phyloP scores from a whole-genome alignment of 208 protist genomes.

The Wallacemonas sp. region DNA sequence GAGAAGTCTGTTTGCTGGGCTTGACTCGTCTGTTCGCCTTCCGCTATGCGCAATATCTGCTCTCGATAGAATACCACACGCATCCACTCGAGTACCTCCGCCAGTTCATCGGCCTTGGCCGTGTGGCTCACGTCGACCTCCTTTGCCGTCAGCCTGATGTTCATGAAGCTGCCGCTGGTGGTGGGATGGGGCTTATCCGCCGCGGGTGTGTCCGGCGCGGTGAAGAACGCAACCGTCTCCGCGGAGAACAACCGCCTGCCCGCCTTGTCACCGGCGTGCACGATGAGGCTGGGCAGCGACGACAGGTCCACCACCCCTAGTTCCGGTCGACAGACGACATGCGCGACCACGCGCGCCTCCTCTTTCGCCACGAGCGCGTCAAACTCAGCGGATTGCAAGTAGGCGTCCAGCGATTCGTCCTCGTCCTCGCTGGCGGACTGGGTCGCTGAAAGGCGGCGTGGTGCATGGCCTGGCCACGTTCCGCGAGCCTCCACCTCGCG shows the following conservation, averaged over 20 bases:
- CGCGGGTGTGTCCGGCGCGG: too few relatives aligned
- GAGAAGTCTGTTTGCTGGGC: too few relatives aligned
- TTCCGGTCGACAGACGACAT: conserved; percentile 31
- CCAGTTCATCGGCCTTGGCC: conserved; percentile 52
- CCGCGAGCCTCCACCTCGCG: conserved; percentile 7
- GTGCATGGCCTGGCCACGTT: neutral
- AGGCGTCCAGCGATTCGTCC: conserved; percentile 32
- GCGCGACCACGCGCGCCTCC: conserved; percentile 31
- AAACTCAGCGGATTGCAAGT: conserved; percentile 31
- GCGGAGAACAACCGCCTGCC: conserved; percentile 25
- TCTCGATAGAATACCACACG: conserved; percentile 37
- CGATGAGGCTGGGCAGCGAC: conserved; percentile 51
- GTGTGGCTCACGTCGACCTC: conserved; percentile 64
- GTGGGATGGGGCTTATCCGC: neutral
- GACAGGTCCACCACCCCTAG: conserved; percentile 70
- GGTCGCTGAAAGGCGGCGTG: neutral
- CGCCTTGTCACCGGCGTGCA: conserved; percentile 36
- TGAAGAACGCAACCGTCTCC: conserved; percentile 52
- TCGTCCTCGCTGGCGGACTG: neutral
- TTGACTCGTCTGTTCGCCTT: neutral
- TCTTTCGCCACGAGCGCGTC: conserved; percentile 32
- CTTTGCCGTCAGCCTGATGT: conserved; percentile 52
- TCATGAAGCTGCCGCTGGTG: neutral
- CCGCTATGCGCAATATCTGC: neutral
- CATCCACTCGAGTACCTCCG: conserved; percentile 61